Evolutionary conservation across 305 asterid genomes (phyloP).

Genomic region (Solanum hybrid): DNA sequence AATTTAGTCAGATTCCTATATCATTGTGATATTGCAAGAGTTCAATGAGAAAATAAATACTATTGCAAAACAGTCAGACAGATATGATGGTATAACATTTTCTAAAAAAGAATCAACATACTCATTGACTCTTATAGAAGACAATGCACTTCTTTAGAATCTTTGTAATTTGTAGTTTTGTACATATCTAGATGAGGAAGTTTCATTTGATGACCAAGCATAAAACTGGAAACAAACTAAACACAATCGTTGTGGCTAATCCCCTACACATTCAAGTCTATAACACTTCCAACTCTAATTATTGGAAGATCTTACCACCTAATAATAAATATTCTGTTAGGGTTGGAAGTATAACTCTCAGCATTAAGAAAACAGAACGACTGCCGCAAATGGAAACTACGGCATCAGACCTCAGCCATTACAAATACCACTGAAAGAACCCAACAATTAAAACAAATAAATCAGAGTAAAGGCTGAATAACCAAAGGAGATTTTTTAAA

Average conservation of each 20-base stretch:
- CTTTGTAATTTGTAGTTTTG: neutral
- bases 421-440: neutral
- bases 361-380: neutral
- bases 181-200: neutral
- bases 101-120: neutral
- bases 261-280: neutral
- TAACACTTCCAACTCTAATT: neutral
- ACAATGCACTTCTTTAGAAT: neutral
- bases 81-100: neutral
- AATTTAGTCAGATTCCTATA: neutral
- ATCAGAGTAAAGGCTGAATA: neutral
- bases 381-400: neutral
- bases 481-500: neutral
- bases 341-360: neutral
- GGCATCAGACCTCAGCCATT: neutral
- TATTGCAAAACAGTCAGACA: neutral
- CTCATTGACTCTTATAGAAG: neutral
- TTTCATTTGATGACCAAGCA: neutral
- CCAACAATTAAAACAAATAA: neutral
- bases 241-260: neutral
- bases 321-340: neutral
- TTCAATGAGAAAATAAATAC: neutral
- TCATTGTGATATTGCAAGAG: neutral
- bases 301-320: neutral
- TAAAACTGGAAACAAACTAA: neutral